phyloP scores from a whole-genome alignment of 1,139 yeast genomes.

The Taphrina deformans region DNA sequence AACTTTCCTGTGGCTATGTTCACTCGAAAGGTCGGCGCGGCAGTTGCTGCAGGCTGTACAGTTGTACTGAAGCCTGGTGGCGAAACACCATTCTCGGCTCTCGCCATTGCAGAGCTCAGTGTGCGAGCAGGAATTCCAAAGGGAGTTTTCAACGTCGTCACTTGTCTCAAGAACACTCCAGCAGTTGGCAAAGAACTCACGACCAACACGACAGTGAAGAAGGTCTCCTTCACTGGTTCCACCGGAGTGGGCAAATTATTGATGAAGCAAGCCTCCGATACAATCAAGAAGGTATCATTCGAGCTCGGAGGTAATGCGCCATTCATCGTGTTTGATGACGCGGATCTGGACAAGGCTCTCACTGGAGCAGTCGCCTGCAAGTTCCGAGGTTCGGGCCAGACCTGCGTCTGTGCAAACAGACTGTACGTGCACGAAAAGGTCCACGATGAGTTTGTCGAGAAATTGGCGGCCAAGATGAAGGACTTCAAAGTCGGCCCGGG shows the following conservation, averaged over 20 bases:
- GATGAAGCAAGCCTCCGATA: constrained; percentile 73
- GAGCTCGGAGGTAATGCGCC: constrained; percentile 97
- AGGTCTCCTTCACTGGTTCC: constrained; percentile 88
- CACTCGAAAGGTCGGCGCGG: constrained; percentile 70
- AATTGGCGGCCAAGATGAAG: constrained; percentile 55
- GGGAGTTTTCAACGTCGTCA: constrained; percentile 74
- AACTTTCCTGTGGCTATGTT: constrained; percentile 95
- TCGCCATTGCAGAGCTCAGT: constrained; percentile 67
- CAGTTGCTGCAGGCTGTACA: constrained; percentile 91
- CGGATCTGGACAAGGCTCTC: constrained; percentile 74
- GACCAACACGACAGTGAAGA: constrained; percentile 65
- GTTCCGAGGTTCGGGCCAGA: constrained; percentile 54
- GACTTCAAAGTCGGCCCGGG: constrained; percentile 66
- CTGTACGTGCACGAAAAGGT: constrained; percentile 64
- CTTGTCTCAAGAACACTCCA: constrained; percentile 49
- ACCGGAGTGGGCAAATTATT: constrained; percentile 78
- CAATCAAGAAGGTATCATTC: constrained; percentile 75
- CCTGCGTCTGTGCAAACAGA: constrained; percentile 78
- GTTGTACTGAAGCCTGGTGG: constrained; percentile 85
- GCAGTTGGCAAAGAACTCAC: constrained; percentile 69
- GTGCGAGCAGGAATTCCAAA: constrained; percentile 84
- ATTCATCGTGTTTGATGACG: constrained; percentile 81
- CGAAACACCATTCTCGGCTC: constrained; percentile 84
- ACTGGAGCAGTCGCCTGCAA: constrained; percentile 54
- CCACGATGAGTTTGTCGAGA: constrained; percentile 59